A percentile compares a stretch with the other conserved stretches of the same genome.
phyloP scores from a whole-genome alignment of 768 basidiomycete genomes.

The Boletus huronensis region DNA sequence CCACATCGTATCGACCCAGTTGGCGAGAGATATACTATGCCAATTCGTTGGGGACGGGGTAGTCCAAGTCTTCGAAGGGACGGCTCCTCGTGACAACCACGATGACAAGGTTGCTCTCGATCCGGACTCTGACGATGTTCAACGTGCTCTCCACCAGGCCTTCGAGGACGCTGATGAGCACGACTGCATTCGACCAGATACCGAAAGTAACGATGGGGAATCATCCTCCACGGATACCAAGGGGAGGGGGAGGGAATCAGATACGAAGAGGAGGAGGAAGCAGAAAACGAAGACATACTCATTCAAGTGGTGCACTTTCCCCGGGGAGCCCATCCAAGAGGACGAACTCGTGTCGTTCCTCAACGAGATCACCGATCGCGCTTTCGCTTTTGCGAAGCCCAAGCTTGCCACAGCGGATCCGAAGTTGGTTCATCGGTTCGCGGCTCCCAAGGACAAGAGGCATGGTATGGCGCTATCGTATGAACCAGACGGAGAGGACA shows the following conservation, averaged over 20 bases:
- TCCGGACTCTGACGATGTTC: too few species aligned
- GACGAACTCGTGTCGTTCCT: conserved; percentile 7
- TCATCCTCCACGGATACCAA: background rate
- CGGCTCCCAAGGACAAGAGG: background rate
- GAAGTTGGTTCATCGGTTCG: conserved; percentile 10
- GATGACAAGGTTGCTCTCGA: too few species aligned
- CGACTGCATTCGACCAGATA: background rate
- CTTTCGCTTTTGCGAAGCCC: conserved; percentile 1
- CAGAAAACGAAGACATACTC: background rate
- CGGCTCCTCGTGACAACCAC: too few species aligned
- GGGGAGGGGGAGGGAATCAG: background rate
- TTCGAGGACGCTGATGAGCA: background rate
- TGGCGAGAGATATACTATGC: background rate
- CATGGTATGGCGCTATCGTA: conserved; percentile 7
- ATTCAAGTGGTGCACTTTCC: conserved; percentile 5
- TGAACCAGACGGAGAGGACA: conserved; percentile 2
- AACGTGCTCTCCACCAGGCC: too few species aligned
- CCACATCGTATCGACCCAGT: background rate
- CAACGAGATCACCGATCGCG: conserved; percentile 7
- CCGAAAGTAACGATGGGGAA: background rate
- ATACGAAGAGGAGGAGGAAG: background rate
- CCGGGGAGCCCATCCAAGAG: background rate
- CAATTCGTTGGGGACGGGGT: background rate
- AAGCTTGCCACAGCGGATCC: background rate
- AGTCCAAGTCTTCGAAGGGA: background rate